Evolutionary conservation across 2,329 filamentous ascomycete genomes (phyloP), one percentile per base, ranked within the genome.

Genomic region (Tolypocladium pustulatum): DNA sequence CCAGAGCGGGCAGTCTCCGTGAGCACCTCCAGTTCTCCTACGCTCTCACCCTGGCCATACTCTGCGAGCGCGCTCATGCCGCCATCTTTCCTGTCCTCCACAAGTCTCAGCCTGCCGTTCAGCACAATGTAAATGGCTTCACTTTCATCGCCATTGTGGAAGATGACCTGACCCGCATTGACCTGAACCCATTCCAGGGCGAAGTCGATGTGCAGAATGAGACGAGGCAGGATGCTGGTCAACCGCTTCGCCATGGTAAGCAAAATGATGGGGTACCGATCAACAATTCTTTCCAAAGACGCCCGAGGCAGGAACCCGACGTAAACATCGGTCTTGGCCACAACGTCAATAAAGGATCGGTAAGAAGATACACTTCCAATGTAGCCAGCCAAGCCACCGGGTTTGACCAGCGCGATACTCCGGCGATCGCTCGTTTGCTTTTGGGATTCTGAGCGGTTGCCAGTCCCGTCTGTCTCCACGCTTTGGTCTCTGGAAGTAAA

Each of bases 171-270:
- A 0, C 94, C 92, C 4, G 94, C 91, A 72, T 91, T 91, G 61
- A 99, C 91, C 69, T 99, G 95, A 3, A 97, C 87, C 94, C 95
- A 99, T 76, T 99, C 95, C 22, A 99, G 79, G 4, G 94, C 94
- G 74, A 99, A 99, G 72, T 99, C 94, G 63, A 99, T 97, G 68
- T 99, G 94, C 20, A 97, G 79, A 61, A 99, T 92, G 57, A 99
- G 77, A 17, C 90, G 86, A 0, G 95, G 94, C 4, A 99, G 77
- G 7, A 99, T 83, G 61, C 86, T 92, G 0, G 95, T 97, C 60
- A 99, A 77, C 54, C 94, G 82, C 74, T 99, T 99, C 0, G 94
- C 94, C 87, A 99, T 92, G 0, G 95, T 99, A 53, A 99, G 78
- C 12, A 99, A 77, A 4, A 97, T 89, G 46, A 96, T 90, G 0